These are phyloP conservation scores for Prunus persica DNA, from an alignment of 306 rosid genomes.

Conservation along the genomic window Prunus_persica_NCBIv2 NC_034009.1:38336001-38336500, in stretches of 20 bases:
- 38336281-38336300: slow-evolving; percentile 1
- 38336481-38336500: slow-evolving; percentile 34
- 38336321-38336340: not conserved
- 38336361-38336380: not conserved
- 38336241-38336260: slow-evolving; percentile 39
- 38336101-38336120: slow-evolving; percentile 6
- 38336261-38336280: slow-evolving; percentile 5
- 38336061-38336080: not conserved
- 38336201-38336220: slow-evolving; percentile 98
- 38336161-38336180: slow-evolving; percentile 67
- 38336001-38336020: not conserved
- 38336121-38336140: not conserved
- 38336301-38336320: not conserved
- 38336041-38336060: not conserved
- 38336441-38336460: slow-evolving; percentile 46
- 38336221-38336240: slow-evolving; percentile 97
- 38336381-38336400: slow-evolving; percentile 68
- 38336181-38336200: slow-evolving; percentile 81
- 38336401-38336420: slow-evolving; percentile 88
- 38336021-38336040: not conserved
- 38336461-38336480: slow-evolving; percentile 62
- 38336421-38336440: slow-evolving; percentile 73
- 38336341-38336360: not conserved
- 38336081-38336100: not conserved
- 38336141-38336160: slow-evolving; percentile 6